These are phyloP conservation scores for Fistulinella staudtii DNA, from an alignment of 1,284 basidiomycete species.

Conservation along the genomic window DNA sequence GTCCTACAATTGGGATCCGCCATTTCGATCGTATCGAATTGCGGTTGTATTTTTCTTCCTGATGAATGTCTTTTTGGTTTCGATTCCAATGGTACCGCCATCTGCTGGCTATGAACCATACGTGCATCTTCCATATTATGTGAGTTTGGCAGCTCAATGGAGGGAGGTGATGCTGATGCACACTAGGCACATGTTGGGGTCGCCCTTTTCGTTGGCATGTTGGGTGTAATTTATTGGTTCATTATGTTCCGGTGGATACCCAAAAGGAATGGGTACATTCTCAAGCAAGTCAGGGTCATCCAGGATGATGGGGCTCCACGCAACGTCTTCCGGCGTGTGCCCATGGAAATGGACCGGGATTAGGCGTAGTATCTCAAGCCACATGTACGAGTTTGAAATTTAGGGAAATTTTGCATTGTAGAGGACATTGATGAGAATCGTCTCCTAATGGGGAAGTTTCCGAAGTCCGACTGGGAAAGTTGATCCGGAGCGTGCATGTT, in stretches of 20 bases:
- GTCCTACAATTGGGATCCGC: slow-evolving; percentile 55
- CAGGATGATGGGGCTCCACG: slow-evolving; percentile 50
- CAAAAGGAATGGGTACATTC: slow-evolving; percentile 42
- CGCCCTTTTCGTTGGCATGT: slow-evolving; percentile 45
- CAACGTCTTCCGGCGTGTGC: slow-evolving; percentile 35
- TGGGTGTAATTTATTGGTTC: slow-evolving; percentile 61
- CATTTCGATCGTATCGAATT: slow-evolving; percentile 50
- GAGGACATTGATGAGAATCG: neutral
- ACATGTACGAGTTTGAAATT: neutral
- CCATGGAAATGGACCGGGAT: neutral
- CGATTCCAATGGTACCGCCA: slow-evolving; percentile 60
- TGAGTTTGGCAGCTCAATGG: slow-evolving; percentile 30
- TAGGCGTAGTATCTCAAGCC: slow-evolving; percentile 2
- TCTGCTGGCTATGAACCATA: slow-evolving; percentile 48
- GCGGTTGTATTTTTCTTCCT: slow-evolving; percentile 53
- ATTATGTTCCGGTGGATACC: slow-evolving; percentile 55
- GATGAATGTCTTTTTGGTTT: slow-evolving; percentile 58
- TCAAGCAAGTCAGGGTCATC: slow-evolving; percentile 46
- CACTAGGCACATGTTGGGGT: slow-evolving; percentile 51
- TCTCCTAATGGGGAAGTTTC: neutral
- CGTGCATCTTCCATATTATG: slow-evolving; percentile 60
- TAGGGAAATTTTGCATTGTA: neutral
- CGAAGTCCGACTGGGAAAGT: slow-evolving; percentile 13
- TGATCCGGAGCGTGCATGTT: slow-evolving; percentile 18
- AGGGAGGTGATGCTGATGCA: neutral